Conservation (phyloP, 1,284 basidiomycete species). For the Irpex rosettiformis region DNA sequence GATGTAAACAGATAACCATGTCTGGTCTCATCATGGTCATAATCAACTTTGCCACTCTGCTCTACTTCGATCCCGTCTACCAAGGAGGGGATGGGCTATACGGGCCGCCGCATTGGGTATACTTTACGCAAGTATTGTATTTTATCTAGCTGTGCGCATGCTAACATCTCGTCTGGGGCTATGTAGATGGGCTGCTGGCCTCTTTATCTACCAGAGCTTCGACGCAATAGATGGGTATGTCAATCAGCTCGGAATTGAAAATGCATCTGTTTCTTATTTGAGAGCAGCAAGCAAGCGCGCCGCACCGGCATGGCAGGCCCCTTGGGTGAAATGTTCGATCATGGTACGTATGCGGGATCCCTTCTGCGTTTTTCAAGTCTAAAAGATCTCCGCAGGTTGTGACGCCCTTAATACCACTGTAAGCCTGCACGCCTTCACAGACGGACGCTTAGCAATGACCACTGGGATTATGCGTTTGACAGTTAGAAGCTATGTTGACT, state of each 20-base stretch:
- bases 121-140: constrained; percentile 64
- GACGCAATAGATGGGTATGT: constrained; percentile 85
- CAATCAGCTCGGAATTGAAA: neutral
- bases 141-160: constrained; percentile 1
- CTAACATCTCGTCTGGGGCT: neutral
- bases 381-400: constrained; percentile 47
- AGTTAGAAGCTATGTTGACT: constrained; percentile 84
- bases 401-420: constrained; percentile 96
- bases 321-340: constrained; percentile 95
- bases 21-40: constrained; percentile 82
- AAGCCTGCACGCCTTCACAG: constrained; percentile 19
- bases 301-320: constrained; percentile 96
- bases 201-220: constrained; percentile 92
- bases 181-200: constrained; percentile 75
- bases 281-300: constrained; percentile 84
- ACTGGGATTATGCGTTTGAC: neutral
- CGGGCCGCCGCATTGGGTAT: constrained; percentile 80
- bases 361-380: constrained; percentile 17
- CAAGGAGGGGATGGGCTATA: constrained; percentile 47
- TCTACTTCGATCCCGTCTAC: constrained; percentile 81
- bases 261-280: neutral
- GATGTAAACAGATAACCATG: constrained; percentile 67
- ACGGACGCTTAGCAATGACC: neutral
- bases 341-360: constrained; percentile 51
- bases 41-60: constrained; percentile 80